Evolutionary conservation across 108 stramenopile species (phyloP), one percentile per base, ranked within the genome.

Genomic region (Aurantiochytrium sp.): DNA sequence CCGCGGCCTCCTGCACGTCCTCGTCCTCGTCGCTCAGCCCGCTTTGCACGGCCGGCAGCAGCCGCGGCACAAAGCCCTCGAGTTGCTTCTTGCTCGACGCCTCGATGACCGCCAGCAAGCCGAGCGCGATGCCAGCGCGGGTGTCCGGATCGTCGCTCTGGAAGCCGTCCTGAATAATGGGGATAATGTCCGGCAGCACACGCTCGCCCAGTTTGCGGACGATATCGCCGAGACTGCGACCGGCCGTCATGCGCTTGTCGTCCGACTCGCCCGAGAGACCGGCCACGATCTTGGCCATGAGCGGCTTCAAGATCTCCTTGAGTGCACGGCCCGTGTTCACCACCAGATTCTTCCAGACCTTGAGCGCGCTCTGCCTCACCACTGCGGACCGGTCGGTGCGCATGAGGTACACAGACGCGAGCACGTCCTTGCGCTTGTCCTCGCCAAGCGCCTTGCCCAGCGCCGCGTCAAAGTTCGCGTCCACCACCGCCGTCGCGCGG

Each of bases 261-360:
- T 54, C 27, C 6, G 89, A 32, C 15, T 87, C 65, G 68, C 95
- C 93, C 42, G 96, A 94, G 69, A 98, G 92, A 52, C 94, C 89
- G 32, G 87, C 65, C 22, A 99, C 96, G 68, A 99, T 92, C 55
- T 94, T 94, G 55, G 89, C 91, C 37, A 98, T 96, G 69, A 99
- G 90, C 34, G 93, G 90, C 5, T 94, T 96, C 39, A 99, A 94
- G 86, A 99, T 97, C 88, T 99, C 98, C 53, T 95, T 92, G 55
- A 99, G 89, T 3, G 95, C 95, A 54, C 97, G 91, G 4, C 96
- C 96, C 15, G 98, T 98, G 85, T 98, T 97, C 68, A 93, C 94
- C 6, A 99, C 98, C 31, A 98, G 95, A 37, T 96, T 96, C 94
- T 99, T 99, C 98, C 98, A 99, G 36, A 97, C 98, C 90, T 96